Evolutionary conservation across 345 rosid species (phyloP).

Genomic region (Stellera chamaejasme): DNA sequence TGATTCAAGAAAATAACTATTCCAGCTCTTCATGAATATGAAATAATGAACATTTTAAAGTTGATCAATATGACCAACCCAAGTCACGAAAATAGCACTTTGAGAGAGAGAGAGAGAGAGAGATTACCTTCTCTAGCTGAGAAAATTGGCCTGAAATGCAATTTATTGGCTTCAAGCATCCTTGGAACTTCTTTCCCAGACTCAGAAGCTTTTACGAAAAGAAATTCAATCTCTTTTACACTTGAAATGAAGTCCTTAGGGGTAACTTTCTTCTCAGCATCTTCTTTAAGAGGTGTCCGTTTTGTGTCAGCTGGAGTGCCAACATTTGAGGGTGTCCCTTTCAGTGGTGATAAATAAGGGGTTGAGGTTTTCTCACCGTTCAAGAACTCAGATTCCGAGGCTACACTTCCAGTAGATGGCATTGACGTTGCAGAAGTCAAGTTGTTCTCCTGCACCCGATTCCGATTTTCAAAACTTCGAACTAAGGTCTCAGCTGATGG

Average conservation of each 20-base stretch:
- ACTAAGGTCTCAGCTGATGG: constrained; percentile 56
- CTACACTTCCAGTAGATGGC: constrained; percentile 30
- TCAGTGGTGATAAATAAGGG: constrained; percentile 64
- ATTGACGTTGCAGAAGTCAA: constrained; percentile 27
- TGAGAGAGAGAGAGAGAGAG: constrained; percentile 17
- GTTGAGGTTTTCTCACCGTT: constrained; percentile 49
- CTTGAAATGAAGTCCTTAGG: constrained; percentile 75
- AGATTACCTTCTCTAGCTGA: constrained; percentile 46
- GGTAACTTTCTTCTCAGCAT: constrained; percentile 42
- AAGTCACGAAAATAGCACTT: constrained; percentile 3
- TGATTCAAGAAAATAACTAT: not conserved
- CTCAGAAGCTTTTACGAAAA: constrained; percentile 79
- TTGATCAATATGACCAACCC: not conserved
- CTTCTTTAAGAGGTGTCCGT: constrained; percentile 43
- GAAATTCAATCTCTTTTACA: constrained; percentile 73
- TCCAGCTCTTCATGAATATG: not conserved
- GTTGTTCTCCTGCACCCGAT: constrained; percentile 41
- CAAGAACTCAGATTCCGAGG: constrained; percentile 44
- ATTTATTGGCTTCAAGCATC: constrained; percentile 95
- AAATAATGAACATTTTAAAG: too few relatives aligned
- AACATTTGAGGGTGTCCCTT: constrained; percentile 29
- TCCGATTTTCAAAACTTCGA: constrained; percentile 67
- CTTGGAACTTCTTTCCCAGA: constrained; percentile 93
- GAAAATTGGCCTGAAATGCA: constrained; percentile 73
- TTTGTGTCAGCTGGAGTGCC: constrained; percentile 23